A percentile compares a stretch with the other conserved stretches of the same genome.
phyloP scores from a whole-genome alignment of 1,284 basidiomycete genomes.

The Ustilago tritici region DNA sequence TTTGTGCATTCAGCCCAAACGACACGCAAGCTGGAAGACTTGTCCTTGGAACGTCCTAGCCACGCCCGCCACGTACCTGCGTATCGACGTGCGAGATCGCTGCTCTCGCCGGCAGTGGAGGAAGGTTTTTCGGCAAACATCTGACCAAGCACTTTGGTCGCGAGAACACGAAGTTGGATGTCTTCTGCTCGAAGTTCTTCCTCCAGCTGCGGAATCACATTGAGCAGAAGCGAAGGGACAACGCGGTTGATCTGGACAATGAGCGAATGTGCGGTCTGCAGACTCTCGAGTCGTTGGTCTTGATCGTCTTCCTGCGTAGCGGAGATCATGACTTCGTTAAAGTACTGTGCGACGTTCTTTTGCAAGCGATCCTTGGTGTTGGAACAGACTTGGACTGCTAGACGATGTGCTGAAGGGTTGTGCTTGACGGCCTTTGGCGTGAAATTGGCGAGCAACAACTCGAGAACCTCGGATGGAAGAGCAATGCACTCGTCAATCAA shows the following conservation, averaged over 20 bases:
- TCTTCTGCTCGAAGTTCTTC: slow-evolving; percentile 87
- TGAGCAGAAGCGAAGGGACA: slow-evolving; percentile 84
- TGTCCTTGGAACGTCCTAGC: slow-evolving; percentile 84
- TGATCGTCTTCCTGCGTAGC: slow-evolving; percentile 69
- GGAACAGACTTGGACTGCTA: slow-evolving; percentile 91
- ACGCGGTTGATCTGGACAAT: slow-evolving; percentile 85
- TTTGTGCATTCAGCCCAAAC: slow-evolving; percentile 82
- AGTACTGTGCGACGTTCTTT: slow-evolving; percentile 81
- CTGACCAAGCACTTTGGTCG: slow-evolving; percentile 84
- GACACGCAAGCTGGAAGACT: slow-evolving; percentile 78
- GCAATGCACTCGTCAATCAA: slow-evolving; percentile 86
- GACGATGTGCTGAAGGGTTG: slow-evolving; percentile 76
- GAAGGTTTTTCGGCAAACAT: slow-evolving; percentile 78
- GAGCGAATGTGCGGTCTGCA: slow-evolving; percentile 83
- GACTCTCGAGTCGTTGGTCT: slow-evolving; percentile 50
- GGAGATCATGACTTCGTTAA: slow-evolving; percentile 67
- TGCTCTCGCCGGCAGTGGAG: slow-evolving; percentile 43
- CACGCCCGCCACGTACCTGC: slow-evolving; percentile 87
- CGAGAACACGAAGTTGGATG: slow-evolving; percentile 79
- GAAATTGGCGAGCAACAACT: slow-evolving; percentile 86
- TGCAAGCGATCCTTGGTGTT: slow-evolving; percentile 86
- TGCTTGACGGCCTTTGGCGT: slow-evolving; percentile 76
- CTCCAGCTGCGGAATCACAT: slow-evolving; percentile 92
- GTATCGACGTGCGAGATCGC: slow-evolving; percentile 81
- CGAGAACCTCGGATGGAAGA: slow-evolving; percentile 82